A percentile compares a stretch with the other conserved stretches of the same genome.
Conservation (phyloP, 176 grass and related monocot species). For the Hsuehochloa calcarea region DNA sequence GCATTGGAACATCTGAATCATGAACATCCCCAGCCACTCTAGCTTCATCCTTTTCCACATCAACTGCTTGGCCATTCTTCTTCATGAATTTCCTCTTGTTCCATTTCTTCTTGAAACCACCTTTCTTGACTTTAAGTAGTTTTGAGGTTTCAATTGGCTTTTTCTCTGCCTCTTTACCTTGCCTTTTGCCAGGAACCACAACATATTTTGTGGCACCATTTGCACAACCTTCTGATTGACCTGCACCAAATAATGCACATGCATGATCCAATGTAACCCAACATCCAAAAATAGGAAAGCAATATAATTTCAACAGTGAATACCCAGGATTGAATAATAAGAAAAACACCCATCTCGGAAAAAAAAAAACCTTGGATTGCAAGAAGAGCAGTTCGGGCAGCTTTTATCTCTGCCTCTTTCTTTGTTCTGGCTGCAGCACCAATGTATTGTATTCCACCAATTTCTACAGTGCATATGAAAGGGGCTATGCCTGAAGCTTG, state of each 20-base stretch:
- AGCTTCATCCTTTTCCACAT: constrained; percentile 41
- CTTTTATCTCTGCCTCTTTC: constrained; percentile 93
- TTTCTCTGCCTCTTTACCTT: constrained; percentile 51
- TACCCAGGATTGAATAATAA: neutral
- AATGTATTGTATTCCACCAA: constrained; percentile 93
- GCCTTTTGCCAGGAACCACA: constrained; percentile 68
- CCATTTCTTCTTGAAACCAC: constrained; percentile 71
- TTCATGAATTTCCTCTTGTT: constrained; percentile 54
- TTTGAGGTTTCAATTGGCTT: constrained; percentile 40
- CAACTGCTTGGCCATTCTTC: constrained; percentile 35
- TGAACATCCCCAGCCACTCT: constrained; percentile 19
- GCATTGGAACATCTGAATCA: constrained; percentile 23
- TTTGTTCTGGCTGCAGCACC: constrained; percentile 80
- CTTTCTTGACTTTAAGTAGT: constrained; percentile 63
- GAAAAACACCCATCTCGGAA: neutral
- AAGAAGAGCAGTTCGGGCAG: constrained; percentile 86
- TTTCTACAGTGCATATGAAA: constrained; percentile 79
- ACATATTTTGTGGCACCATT: constrained; percentile 60
- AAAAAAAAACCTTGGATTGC: constrained; percentile 72
- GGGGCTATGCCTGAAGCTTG: constrained; percentile 48
- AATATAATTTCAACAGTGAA: neutral
- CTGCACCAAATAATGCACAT: constrained; percentile 45
- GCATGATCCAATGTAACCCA: constrained; percentile 18
- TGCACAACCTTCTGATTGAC: constrained; percentile 42
- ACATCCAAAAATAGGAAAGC: neutral